Conservation (phyloP, 108 stramenopile species). For the Nitzschia sp. region DNA sequence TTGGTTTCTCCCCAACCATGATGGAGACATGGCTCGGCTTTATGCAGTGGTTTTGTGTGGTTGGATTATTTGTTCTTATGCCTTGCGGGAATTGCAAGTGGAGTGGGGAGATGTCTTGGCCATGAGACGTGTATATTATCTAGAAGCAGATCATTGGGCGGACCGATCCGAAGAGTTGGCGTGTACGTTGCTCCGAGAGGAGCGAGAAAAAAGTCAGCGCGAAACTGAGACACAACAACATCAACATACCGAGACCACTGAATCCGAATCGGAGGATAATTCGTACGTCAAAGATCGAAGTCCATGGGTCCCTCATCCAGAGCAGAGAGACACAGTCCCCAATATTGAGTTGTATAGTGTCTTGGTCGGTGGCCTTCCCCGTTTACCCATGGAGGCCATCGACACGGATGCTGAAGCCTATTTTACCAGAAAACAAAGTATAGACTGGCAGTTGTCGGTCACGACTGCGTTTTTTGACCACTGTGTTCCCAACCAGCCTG, state of each 20-base stretch:
- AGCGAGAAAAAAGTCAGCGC: slow-evolving; percentile 33
- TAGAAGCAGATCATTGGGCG: slow-evolving; percentile 75
- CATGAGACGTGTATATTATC: slow-evolving; percentile 78
- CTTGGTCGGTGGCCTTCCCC: slow-evolving; percentile 79
- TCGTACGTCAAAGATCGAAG: slow-evolving; percentile 40
- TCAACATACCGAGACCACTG: slow-evolving; percentile 2
- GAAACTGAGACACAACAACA: neutral
- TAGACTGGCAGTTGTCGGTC: slow-evolving; percentile 84
- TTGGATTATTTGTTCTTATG: slow-evolving; percentile 62
- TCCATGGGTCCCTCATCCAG: slow-evolving; percentile 85
- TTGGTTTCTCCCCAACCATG: slow-evolving; percentile 34
- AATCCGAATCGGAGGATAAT: slow-evolving; percentile 9
- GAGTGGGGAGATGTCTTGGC: slow-evolving; percentile 79
- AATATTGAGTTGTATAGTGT: slow-evolving; percentile 81
- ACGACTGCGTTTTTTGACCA: slow-evolving; percentile 82
- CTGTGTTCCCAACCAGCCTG: slow-evolving; percentile 84
- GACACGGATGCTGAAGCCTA: slow-evolving; percentile 43
- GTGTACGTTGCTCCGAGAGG: slow-evolving; percentile 37
- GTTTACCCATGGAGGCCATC: slow-evolving; percentile 44
- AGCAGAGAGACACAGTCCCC: slow-evolving; percentile 78
- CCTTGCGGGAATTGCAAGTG: slow-evolving; percentile 40
- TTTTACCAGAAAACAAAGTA: slow-evolving; percentile 34
- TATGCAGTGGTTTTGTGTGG: slow-evolving; percentile 55
- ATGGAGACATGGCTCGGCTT: slow-evolving; percentile 43
- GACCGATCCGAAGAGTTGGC: slow-evolving; percentile 64